These are phyloP conservation scores for Colletotrichum destructivum DNA, from an alignment of 2,329 filamentous ascomycete species.

Conservation along the genomic window DNA sequence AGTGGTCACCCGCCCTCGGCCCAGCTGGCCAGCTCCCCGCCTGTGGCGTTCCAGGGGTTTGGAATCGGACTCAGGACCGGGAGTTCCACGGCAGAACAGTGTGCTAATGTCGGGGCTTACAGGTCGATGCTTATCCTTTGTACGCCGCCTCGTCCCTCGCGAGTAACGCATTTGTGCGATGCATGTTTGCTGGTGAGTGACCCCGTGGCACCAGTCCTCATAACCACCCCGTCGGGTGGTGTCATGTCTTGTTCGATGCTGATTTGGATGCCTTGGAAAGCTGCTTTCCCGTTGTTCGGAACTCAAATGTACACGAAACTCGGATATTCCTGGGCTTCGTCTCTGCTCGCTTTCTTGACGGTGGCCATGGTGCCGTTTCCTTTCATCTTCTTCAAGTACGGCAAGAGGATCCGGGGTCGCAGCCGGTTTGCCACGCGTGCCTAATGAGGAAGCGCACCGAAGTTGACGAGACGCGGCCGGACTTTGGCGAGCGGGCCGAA, in stretches of 20 bases:
- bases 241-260: constrained; percentile 29
- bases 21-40: constrained; percentile 1
- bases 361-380: constrained; percentile 76
- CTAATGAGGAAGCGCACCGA: constrained; percentile 6
- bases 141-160: constrained; percentile 86
- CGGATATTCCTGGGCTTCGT: constrained; percentile 80
- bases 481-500: constrained; percentile 19
- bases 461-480: neutral
- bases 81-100: constrained; percentile 25
- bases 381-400: constrained; percentile 74
- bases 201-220: constrained; percentile 33
- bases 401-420: constrained; percentile 68
- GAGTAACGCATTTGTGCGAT: constrained; percentile 86
- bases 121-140: constrained; percentile 82
- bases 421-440: constrained; percentile 65
- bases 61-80: constrained; percentile 35
- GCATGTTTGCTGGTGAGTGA: constrained; percentile 77
- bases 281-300: constrained; percentile 83
- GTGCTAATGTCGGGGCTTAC: constrained; percentile 44
- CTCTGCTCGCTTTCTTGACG: constrained; percentile 73
- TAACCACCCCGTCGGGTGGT: constrained; percentile 45
- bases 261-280: constrained; percentile 54
- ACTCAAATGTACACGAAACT: constrained; percentile 79
- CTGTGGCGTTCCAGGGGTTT: constrained; percentile 40
- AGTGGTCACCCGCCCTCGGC: constrained; percentile 42